phyloP scores from a whole-genome alignment of 805 yeast genomes.

The Kuraishia cidri region DNA sequence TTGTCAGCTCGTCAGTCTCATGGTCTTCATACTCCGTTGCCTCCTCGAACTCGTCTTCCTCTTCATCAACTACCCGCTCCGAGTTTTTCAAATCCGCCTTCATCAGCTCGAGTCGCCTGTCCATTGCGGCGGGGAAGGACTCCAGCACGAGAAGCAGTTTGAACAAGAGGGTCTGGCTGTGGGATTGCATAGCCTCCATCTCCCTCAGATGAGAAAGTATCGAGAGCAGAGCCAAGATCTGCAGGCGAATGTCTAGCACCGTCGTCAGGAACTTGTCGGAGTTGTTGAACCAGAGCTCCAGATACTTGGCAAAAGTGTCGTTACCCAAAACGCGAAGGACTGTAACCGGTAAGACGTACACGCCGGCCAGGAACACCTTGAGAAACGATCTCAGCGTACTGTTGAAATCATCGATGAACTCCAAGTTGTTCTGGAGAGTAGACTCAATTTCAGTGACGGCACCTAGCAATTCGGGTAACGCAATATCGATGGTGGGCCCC shows the following conservation, averaged over 20 bases:
- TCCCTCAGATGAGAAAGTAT: conserved; percentile 22
- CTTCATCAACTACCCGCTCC: conserved; percentile 17
- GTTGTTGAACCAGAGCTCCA: conserved; percentile 39
- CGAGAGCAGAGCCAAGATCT: conserved; percentile 35
- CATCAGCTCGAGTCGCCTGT: conserved; percentile 33
- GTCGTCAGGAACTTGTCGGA: conserved; percentile 34
- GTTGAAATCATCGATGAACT: conserved; percentile 9
- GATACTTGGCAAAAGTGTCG: conserved; percentile 25
- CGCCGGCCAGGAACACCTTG: conserved; percentile 29
- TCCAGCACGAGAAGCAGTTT: conserved; percentile 31
- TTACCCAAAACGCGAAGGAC: conserved; percentile 28
- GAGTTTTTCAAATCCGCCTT: conserved; percentile 24
- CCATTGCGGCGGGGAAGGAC: conserved; percentile 38
- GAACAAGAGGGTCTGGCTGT: conserved; percentile 13
- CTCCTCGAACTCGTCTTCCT: conserved; percentile 21
- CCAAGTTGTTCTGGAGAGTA: conserved; percentile 4
- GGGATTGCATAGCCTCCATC: conserved; percentile 17
- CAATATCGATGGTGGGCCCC: conserved; percentile 21
- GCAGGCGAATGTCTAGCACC: conserved; percentile 47
- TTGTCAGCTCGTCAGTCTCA: conserved; percentile 20
- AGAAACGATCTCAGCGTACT: conserved; percentile 18
- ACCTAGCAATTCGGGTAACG: conserved; percentile 25
- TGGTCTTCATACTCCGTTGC: conserved; percentile 11
- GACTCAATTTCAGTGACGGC: conserved; percentile 24
- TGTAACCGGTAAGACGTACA: conserved; percentile 27